Evolutionary conservation across 352 stramenopile species (phyloP).

Genomic region (Pythium sukuiense): DNA sequence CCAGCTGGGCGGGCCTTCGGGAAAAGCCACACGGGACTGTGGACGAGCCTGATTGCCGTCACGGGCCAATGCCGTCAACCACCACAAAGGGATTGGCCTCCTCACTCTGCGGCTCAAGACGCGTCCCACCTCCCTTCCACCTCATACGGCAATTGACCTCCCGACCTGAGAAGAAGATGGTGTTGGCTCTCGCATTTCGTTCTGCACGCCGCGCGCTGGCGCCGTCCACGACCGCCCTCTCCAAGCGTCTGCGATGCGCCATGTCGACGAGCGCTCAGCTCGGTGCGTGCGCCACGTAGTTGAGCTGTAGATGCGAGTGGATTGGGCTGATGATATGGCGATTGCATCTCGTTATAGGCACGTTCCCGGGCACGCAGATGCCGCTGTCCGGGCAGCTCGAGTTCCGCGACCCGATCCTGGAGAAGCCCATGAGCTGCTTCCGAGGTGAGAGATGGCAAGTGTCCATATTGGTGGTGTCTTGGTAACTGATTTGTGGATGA

Average conservation of each 20-base stretch:
- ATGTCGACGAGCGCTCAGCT: background rate
- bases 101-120: background rate
- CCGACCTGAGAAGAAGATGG: background rate
- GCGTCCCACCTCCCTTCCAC: background rate
- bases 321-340: background rate
- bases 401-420: constrained; percentile 85
- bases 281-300: background rate
- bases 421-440: constrained; percentile 87
- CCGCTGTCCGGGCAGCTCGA: constrained; percentile 88
- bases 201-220: background rate
- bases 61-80: background rate
- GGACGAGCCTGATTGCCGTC: background rate
- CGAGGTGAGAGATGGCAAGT: constrained; percentile 47
- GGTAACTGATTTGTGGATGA: constrained; percentile 23
- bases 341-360: constrained; percentile 27
- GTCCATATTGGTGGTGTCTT: background rate
- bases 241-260: background rate
- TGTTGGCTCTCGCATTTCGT: background rate
- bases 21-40: background rate
- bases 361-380: constrained; percentile 81
- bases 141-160: background rate
- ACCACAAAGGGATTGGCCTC: background rate
- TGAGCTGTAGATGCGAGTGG: background rate
- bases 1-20: background rate
- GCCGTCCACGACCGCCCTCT: background rate